A percentile compares a stretch with the other conserved stretches of the same genome.
These are phyloP conservation scores for Polytolypa hystricis DNA, from an alignment of 2,329 filamentous ascomycete genomes.

Conservation along the genomic window DNA sequence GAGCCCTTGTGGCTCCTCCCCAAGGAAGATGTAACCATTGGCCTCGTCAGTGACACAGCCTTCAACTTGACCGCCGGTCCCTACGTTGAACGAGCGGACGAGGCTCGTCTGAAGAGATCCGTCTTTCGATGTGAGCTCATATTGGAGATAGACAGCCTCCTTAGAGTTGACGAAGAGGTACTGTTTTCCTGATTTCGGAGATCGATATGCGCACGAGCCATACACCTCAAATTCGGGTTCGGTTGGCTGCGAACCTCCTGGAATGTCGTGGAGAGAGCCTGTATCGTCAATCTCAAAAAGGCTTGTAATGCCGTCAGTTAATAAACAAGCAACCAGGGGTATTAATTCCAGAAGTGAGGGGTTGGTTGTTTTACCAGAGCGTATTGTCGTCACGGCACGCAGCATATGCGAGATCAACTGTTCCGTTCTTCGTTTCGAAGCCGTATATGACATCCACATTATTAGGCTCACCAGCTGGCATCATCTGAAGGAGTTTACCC, in stretches of 20 bases:
- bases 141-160: slow-evolving; percentile 43
- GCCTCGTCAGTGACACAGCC: slow-evolving; percentile 44
- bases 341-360: neutral
- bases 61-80: slow-evolving; percentile 43
- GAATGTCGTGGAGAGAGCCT: slow-evolving; percentile 33
- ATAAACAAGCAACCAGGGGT: too few relatives aligned
- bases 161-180: slow-evolving; percentile 48
- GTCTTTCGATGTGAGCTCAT: slow-evolving; percentile 35
- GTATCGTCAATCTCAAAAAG: slow-evolving; percentile 40
- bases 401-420: slow-evolving; percentile 40
- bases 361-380: slow-evolving; percentile 35
- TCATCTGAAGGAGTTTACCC: slow-evolving; percentile 38
- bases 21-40: slow-evolving; percentile 41
- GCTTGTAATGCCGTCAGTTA: too few relatives aligned
- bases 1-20: slow-evolving; percentile 42
- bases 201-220: slow-evolving; percentile 43
- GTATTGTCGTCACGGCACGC: slow-evolving; percentile 43
- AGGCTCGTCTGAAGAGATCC: slow-evolving; percentile 37
- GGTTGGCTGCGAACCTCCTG: slow-evolving; percentile 38
- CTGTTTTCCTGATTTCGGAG: slow-evolving; percentile 36
- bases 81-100: slow-evolving; percentile 41
- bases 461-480: slow-evolving; percentile 39
- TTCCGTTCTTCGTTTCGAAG: slow-evolving; percentile 34
- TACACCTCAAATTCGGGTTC: slow-evolving; percentile 39
- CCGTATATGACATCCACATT: slow-evolving; percentile 46